Evolutionary conservation across 2,329 filamentous ascomycete genomes (phyloP).

Genomic region (Aspergillus ibericus): DNA sequence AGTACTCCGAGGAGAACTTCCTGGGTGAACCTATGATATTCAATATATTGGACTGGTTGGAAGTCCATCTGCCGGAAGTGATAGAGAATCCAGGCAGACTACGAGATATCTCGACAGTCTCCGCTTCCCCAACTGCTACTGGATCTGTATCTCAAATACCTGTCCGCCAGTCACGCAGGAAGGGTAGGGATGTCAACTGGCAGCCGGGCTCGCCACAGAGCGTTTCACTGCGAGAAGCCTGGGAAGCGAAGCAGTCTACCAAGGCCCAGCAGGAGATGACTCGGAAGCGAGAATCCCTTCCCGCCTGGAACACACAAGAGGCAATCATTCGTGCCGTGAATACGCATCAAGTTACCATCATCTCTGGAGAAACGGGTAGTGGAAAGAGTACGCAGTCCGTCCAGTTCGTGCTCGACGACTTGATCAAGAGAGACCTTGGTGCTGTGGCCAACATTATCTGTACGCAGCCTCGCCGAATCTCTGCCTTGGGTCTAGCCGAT

Average conservation of each 20-base stretch:
- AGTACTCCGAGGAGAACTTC: constrained; percentile 68
- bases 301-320: constrained; percentile 82
- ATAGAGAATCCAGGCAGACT: constrained; percentile 82
- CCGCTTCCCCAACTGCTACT: constrained; percentile 49
- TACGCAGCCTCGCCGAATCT: constrained; percentile 92
- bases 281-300: constrained; percentile 68
- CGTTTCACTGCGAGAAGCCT: constrained; percentile 61
- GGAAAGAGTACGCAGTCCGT: constrained; percentile 97
- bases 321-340: constrained; percentile 74
- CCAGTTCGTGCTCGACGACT: constrained; percentile 90
- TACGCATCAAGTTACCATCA: constrained; percentile 84
- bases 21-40: constrained; percentile 89
- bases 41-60: constrained; percentile 86
- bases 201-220: constrained; percentile 58
- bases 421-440: constrained; percentile 75
- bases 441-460: constrained; percentile 85
- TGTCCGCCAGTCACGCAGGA: constrained; percentile 34
- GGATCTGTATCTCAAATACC: constrained; percentile 25
- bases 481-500: constrained; percentile 88
- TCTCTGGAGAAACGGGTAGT: constrained; percentile 94
- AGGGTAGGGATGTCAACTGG: constrained; percentile 65
- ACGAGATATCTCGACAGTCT: constrained; percentile 77
- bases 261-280: constrained; percentile 74
- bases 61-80: constrained; percentile 77
- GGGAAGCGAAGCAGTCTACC: constrained; percentile 66